Evolutionary conservation across 23 red algal genomes (phyloP), one percentile per base, ranked within the genome.

Genomic region (Gracilaria domingensis): DNA sequence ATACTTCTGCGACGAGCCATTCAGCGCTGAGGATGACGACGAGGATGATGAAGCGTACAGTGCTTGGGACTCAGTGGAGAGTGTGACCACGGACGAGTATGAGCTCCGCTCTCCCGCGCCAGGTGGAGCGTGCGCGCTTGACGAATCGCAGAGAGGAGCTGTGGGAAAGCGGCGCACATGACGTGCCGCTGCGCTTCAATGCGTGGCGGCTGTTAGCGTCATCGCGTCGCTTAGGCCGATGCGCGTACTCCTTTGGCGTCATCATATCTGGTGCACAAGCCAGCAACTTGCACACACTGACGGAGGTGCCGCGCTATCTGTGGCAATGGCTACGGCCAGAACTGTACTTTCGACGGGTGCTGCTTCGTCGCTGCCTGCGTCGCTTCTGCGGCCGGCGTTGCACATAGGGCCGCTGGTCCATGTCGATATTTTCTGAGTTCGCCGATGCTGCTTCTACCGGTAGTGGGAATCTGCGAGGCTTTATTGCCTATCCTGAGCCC

Each of bases 241-340:
- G n/a, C n/a, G n/a, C n/a, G n/a, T n/a, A n/a, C n/a, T n/a, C n/a
- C n/a, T n/a, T n/a, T n/a, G n/a, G n/a, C n/a, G n/a, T n/a, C n/a
- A n/a, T 88, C 44, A 84, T 96, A 48, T 93, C 66, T 13, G 95
- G 95, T n/a, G 95, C 89, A n/a, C 89, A 96, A 40, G 88, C 95
- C 4, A 89, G 83, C 53, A 96, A 96, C 70, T 65, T 93, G 33
- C 93, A 84, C 64, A 92, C 81, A 12, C 64, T 93, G 54, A 96
- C 4, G 95, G 95, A 13, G 88, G 89, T 80, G 81, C 79, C 16
- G 95, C 95, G 25, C 75, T 96, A 13, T 89, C 83, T 38, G 95
- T 93, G 20, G 65, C 89, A n/a, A 96, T 96, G 95, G 93, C 89
- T 14, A 93, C 95, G 42, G 61, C 70, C 32, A 88, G 66, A 4